Conservation (phyloP, 2,329 filamentous ascomycete genomes). For the Ceratocystiopsis brevicomis region DNA sequence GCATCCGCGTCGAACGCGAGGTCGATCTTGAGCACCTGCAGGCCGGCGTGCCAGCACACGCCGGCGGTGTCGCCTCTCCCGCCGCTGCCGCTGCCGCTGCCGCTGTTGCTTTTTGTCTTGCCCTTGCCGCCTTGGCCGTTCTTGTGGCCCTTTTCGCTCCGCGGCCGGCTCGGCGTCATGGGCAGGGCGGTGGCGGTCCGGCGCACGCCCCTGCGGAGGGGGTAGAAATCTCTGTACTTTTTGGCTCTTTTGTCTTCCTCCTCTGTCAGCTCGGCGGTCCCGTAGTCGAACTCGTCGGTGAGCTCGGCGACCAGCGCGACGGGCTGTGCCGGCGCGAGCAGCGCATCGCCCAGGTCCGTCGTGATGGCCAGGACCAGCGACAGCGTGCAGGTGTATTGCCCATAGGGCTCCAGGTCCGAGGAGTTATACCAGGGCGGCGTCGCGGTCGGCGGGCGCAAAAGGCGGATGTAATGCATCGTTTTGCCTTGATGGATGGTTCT, state of each 20-base stretch:
- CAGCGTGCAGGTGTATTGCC: too few species aligned
- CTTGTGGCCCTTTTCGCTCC: background rate
- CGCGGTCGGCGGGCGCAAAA: slow-evolving; percentile 25
- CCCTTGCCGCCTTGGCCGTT: background rate
- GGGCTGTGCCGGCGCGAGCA: slow-evolving; percentile 26
- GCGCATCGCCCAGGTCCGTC: slow-evolving; percentile 37
- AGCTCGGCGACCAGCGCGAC: slow-evolving; percentile 21
- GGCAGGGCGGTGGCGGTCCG: too few species aligned
- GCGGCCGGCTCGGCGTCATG: background rate
- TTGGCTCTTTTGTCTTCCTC: too few species aligned
- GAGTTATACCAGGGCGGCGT: slow-evolving; percentile 9
- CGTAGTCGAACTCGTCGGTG: slow-evolving; percentile 5
- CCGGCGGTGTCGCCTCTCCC: background rate
- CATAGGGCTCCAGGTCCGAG: slow-evolving; percentile 10
- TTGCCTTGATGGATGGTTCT: background rate
- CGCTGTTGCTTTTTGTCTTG: background rate
- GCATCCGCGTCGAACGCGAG: slow-evolving; percentile 8
- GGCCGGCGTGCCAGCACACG: slow-evolving; percentile 15
- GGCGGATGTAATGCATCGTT: slow-evolving; percentile 38
- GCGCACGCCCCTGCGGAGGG: too few species aligned
- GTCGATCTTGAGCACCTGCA: slow-evolving; percentile 20
- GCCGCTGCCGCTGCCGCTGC: background rate
- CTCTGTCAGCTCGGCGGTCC: too few species aligned
- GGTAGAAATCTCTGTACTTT: too few species aligned
- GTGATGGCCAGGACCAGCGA: slow-evolving; percentile 33